Conservation (phyloP, 805 yeast species). For the Nakazawaea wickerhamii region DNA sequence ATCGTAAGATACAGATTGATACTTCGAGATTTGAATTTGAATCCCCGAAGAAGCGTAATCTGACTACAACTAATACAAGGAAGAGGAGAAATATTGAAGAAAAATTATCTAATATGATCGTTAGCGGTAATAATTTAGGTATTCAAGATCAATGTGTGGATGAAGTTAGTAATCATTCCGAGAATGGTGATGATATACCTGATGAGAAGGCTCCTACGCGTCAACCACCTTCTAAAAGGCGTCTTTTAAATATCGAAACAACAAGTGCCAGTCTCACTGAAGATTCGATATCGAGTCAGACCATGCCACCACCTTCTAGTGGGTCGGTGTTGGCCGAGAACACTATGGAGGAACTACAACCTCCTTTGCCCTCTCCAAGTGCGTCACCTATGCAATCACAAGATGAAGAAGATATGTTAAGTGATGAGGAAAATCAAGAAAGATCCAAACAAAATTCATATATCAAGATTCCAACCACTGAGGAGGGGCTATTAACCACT, state of each 20-base stretch:
- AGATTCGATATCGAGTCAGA: background rate
- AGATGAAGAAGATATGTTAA: slow-evolving; percentile 18
- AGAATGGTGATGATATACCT: background rate
- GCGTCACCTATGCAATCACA: slow-evolving; percentile 47
- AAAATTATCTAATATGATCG: background rate
- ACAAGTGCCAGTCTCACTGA: background rate
- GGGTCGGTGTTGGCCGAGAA: background rate
- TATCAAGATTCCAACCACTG: slow-evolving; percentile 25
- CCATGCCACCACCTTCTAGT: slow-evolving; percentile 24
- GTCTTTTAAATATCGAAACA: slow-evolving; percentile 1
- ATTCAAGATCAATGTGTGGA: background rate
- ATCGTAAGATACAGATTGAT: background rate
- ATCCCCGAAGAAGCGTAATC: background rate
- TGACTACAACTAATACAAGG: slow-evolving; percentile 1
- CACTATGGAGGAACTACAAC: slow-evolving; percentile 29
- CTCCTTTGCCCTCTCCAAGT: slow-evolving; percentile 68
- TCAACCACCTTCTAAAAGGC: slow-evolving; percentile 6
- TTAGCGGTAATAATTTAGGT: background rate
- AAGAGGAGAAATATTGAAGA: slow-evolving; percentile 9
- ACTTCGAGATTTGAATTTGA: background rate
- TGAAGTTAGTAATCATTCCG: background rate
- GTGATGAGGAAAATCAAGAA: slow-evolving; percentile 11
- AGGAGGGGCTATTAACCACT: background rate
- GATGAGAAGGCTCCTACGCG: background rate
- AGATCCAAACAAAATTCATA: slow-evolving; percentile 30